phyloP scores from a whole-genome alignment of 192 early-diverging fungal genomes.

The Backusella psychrophila region DNA sequence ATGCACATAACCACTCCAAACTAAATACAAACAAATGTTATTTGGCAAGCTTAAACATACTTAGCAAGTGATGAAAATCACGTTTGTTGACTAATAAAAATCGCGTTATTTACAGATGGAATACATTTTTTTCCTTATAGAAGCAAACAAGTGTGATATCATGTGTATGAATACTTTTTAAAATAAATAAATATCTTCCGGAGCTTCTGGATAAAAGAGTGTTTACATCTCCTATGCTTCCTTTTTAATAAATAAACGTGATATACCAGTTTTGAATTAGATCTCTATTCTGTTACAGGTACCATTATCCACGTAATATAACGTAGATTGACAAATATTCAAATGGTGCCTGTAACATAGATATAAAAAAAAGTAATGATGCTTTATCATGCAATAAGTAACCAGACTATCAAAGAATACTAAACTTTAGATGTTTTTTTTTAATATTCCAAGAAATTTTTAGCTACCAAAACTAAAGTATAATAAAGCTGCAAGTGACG shows the following conservation, averaged over 20 bases:
- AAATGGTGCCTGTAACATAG: neutral
- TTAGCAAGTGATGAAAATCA: neutral
- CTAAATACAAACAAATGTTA: neutral
- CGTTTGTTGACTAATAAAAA: neutral
- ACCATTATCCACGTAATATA: neutral
- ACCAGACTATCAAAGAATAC: neutral
- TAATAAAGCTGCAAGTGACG: neutral
- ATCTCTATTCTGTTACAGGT: neutral
- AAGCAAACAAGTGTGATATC: neutral
- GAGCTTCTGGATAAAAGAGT: neutral
- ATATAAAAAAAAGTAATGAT: neutral
- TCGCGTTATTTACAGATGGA: neutral
- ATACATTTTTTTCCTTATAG: neutral
- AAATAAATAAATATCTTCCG: neutral
- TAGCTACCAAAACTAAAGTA: neutral
- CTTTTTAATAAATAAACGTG: constrained; percentile 6
- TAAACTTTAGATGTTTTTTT: neutral
- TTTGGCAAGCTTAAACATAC: neutral
- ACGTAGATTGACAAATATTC: neutral
- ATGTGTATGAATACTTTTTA: neutral
- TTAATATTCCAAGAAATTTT: neutral
- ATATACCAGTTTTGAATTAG: neutral
- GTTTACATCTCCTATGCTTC: neutral
- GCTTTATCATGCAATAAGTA: neutral
- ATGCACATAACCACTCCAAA: neutral